phyloP scores from a whole-genome alignment of 805 yeast genomes.

The Candida pini region DNA sequence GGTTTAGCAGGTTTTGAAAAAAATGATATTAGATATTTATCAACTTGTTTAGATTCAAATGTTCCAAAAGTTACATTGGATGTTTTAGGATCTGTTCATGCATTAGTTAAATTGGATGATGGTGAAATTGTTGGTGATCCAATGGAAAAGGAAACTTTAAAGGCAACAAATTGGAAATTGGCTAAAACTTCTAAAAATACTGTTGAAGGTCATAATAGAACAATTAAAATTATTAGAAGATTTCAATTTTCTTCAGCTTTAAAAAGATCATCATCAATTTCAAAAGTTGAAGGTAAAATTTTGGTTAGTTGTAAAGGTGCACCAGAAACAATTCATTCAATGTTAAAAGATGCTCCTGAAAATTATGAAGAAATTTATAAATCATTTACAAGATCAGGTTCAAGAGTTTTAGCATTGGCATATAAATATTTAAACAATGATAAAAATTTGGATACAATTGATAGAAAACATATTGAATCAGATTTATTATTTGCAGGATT shows the following conservation, averaged over 20 bases:
- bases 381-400: conserved; percentile 89
- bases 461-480: conserved; percentile 73
- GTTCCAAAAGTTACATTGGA: conserved; percentile 66
- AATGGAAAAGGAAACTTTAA: conserved; percentile 95
- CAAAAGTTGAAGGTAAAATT: conserved; percentile 45
- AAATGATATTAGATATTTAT: conserved; percentile 48
- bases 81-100: conserved; percentile 93
- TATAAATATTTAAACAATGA: conserved; percentile 58
- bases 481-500: conserved; percentile 82
- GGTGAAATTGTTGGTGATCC: conserved; percentile 99
- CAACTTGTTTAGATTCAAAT: conserved; percentile 41
- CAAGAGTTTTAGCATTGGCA: conserved; percentile 94
- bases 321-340: conserved; percentile 85
- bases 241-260: conserved; percentile 96
- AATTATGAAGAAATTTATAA: conserved; percentile 82
- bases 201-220: conserved; percentile 42
- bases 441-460: conserved; percentile 49
- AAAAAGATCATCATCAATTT: conserved; percentile 89
- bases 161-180: conserved; percentile 81
- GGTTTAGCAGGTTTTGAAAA: conserved; percentile 81
- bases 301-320: conserved; percentile 95
- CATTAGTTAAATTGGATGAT: conserved; percentile 87
- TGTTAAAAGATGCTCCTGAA: conserved; percentile 66
- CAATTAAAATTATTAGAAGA: conserved; percentile 73
- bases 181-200: conserved; percentile 59